These are phyloP conservation scores for Auricularia sp. DNA, from an alignment of 768 basidiomycete species.

Conservation along the genomic window DNA sequence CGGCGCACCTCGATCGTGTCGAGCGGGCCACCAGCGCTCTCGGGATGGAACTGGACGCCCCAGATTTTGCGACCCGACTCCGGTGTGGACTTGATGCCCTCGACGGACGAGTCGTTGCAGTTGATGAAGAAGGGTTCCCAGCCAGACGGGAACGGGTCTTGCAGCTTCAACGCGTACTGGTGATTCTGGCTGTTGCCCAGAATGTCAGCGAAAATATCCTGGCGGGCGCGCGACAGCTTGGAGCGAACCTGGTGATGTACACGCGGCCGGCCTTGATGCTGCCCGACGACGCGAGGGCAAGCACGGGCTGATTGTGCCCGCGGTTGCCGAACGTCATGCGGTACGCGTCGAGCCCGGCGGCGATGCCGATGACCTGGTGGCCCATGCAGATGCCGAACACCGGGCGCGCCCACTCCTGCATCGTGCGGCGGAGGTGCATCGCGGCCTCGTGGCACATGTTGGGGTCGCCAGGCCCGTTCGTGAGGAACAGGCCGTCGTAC, in stretches of 20 bases:
- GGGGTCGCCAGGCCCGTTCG: constrained; percentile 96
- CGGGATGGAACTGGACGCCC: constrained; percentile 99
- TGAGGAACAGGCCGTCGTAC: constrained; percentile 90
- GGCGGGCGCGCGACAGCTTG: too few species aligned
- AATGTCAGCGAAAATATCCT: constrained; percentile 16
- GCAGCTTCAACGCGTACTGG: constrained; percentile 90
- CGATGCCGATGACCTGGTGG: constrained; percentile 95
- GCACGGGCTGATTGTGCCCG: constrained; percentile 97
- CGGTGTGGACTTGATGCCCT: constrained; percentile 91
- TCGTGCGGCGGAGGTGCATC: constrained; percentile 64
- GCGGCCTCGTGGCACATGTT: constrained; percentile 79
- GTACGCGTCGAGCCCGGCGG: constrained; percentile 92
- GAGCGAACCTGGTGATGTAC: constrained; percentile 68
- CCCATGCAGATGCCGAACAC: constrained; percentile 99
- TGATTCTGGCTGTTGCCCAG: constrained; percentile 63
- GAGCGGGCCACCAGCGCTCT: constrained; percentile 94
- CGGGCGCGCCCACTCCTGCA: constrained; percentile 85
- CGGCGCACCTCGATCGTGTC: constrained; percentile 85
- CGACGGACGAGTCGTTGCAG: constrained; percentile 97
- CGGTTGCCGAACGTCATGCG: constrained; percentile 99
- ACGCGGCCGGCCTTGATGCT: constrained; percentile 93
- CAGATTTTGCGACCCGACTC: constrained; percentile 87
- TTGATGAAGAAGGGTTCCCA: constrained; percentile 99
- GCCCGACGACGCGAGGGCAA: constrained; percentile 87
- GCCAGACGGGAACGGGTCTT: constrained; percentile 90